Evolutionary conservation across 345 rosid species (phyloP).

Genomic region (Iberis pinnata): DNA sequence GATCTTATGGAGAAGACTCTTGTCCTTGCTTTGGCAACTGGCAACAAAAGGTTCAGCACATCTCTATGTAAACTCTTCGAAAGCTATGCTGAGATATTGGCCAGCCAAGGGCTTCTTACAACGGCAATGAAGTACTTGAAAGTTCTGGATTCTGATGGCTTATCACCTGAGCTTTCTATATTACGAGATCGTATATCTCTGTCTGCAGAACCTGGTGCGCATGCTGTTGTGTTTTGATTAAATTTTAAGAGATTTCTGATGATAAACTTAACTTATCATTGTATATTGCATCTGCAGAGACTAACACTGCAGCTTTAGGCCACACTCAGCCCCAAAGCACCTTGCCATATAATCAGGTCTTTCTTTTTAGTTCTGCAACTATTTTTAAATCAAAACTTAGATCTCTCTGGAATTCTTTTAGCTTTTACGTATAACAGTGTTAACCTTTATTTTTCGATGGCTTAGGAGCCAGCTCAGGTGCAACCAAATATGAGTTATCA

Average conservation of each 20-base stretch:
- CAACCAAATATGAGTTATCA: constrained; percentile 43
- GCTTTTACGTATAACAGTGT: no score
- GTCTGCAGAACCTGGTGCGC: constrained; percentile 65
- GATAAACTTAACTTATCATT: constrained; percentile 4
- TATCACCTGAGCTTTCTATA: constrained; percentile 80
- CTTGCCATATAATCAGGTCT: constrained; percentile 29
- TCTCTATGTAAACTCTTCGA: constrained; percentile 93
- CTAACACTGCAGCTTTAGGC: constrained; percentile 31
- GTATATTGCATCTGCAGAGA: constrained; percentile 49
- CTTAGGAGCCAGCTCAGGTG: constrained; percentile 24
- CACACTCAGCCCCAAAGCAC: constrained; percentile 35
- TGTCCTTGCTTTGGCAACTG: constrained; percentile 89
- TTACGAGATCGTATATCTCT: constrained; percentile 75
- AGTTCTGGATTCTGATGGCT: constrained; percentile 76
- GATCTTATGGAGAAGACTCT: constrained; percentile 99
- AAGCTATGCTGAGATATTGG: constrained; percentile 93
- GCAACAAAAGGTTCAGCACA: constrained; percentile 83
- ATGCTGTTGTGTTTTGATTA: constrained; percentile 3
- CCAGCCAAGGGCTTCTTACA: constrained; percentile 75
- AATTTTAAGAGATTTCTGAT: background rate
- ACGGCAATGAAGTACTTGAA: constrained; percentile 94
- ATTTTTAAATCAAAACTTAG: constrained; percentile 3
- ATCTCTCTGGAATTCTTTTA: constrained; percentile 8
- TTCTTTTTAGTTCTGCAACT: background rate
- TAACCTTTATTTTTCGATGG: no score